Evolutionary conservation across 164 flowering plant genomes (phyloP).

Genomic region (Berberis vulgaris): DNA sequence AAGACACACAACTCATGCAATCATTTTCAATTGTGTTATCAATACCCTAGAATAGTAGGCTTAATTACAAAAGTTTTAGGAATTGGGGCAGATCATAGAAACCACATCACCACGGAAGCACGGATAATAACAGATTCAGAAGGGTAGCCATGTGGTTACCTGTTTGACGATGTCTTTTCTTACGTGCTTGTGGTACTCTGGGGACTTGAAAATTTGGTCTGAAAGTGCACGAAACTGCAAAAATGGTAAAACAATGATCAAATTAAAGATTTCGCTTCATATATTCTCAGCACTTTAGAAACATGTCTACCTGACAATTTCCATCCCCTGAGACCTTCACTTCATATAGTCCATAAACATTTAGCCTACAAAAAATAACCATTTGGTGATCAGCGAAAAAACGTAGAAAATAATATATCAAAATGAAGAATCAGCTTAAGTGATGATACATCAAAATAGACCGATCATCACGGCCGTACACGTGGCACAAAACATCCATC

Average conservation of each 20-base stretch:
- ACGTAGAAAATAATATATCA: neutral
- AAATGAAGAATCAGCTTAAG: neutral
- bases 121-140: neutral
- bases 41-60: too few relatives aligned
- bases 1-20: too few relatives aligned
- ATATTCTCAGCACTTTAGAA: neutral
- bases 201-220: constrained; percentile 76
- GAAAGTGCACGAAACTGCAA: constrained; percentile 93
- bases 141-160: constrained; percentile 25
- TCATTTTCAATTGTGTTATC: too few relatives aligned
- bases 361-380: constrained; percentile 30
- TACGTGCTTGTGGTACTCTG: constrained; percentile 87
- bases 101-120: neutral
- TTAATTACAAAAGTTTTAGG: too few relatives aligned
- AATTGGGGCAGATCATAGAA: neutral
- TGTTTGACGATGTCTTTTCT: constrained; percentile 77
- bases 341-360: constrained; percentile 70
- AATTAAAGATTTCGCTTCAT: neutral
- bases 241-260: neutral
- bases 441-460: too few relatives aligned
- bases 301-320: constrained; percentile 65
- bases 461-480: too few relatives aligned
- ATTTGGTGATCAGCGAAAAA: too few relatives aligned
- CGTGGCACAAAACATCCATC: too few relatives aligned
- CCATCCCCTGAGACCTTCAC: constrained; percentile 92